A percentile compares a stretch with the other conserved stretches of the same genome.
Evolutionary conservation across 1,284 basidiomycete genomes (phyloP).

Genomic region (Ganoderma resinaceum): DNA sequence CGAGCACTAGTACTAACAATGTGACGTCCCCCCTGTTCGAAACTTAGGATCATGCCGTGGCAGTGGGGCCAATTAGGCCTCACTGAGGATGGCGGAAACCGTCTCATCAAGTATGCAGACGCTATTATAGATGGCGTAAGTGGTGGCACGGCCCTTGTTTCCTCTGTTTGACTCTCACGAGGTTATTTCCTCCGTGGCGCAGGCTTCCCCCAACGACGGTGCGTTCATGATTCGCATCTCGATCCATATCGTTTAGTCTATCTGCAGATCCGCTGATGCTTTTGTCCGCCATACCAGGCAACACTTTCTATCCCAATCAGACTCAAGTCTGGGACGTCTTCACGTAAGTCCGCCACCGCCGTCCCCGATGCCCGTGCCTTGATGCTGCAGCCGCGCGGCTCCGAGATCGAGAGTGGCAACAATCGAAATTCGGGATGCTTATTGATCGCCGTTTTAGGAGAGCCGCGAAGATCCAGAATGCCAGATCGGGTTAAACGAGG

Average conservation of each 20-base stretch:
- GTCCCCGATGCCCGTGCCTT: slow-evolving; percentile 3
- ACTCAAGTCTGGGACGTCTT: slow-evolving; percentile 59
- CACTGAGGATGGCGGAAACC: slow-evolving; percentile 58
- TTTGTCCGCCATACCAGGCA: slow-evolving; percentile 32
- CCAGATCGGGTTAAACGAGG: slow-evolving; percentile 30
- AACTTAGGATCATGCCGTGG: slow-evolving; percentile 61
- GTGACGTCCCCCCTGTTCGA: no score
- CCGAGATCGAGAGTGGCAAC: slow-evolving; percentile 2
- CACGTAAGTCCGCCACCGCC: slow-evolving; percentile 45
- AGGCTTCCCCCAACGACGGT: slow-evolving; percentile 66
- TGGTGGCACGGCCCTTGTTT: slow-evolving; percentile 7
- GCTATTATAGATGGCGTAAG: slow-evolving; percentile 53
- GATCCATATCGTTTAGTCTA: slow-evolving; percentile 17
- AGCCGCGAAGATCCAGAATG: slow-evolving; percentile 47
- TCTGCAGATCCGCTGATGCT: slow-evolving; percentile 19
- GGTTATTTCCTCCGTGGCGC: slow-evolving; percentile 5
- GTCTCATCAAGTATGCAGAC: slow-evolving; percentile 62
- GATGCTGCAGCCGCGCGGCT: slow-evolving; percentile 5
- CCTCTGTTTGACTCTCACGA: slow-evolving; percentile 22
- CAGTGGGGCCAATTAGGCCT: slow-evolving; percentile 60
- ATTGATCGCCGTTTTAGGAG: slow-evolving; percentile 29
- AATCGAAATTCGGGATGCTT: slow-evolving; percentile 4
- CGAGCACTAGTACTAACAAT: background rate
- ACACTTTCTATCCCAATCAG: slow-evolving; percentile 59
- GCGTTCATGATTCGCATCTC: slow-evolving; percentile 20